These are phyloP conservation scores for Urtica urens DNA, from an alignment of 306 rosid species.

Conservation along the genomic window DNA sequence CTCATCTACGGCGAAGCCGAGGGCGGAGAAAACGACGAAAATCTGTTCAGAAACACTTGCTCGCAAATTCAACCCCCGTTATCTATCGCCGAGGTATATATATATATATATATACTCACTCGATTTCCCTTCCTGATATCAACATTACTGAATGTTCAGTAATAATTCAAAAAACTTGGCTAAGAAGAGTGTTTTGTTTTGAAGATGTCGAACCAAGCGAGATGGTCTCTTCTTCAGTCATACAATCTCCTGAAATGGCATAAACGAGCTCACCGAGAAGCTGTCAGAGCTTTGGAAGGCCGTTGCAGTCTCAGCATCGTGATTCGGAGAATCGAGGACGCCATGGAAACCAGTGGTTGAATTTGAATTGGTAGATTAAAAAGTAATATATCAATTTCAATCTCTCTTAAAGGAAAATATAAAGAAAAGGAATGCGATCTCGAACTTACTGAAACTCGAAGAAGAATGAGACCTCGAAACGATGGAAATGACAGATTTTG, in stretches of 20 bases:
- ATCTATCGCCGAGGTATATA: constrained; percentile 62
- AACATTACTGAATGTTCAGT: too few relatives aligned
- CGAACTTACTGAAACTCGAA: too few relatives aligned
- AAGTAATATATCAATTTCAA: too few relatives aligned
- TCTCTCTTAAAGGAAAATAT: too few relatives aligned
- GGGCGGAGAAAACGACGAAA: constrained; percentile 98
- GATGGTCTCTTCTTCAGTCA: constrained; percentile 93
- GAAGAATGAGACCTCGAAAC: too few relatives aligned
- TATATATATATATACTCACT: too few relatives aligned
- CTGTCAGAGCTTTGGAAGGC: constrained; percentile 74
- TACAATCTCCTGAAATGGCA: constrained; percentile 95
- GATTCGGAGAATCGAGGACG: constrained; percentile 77
- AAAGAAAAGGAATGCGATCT: too few relatives aligned
- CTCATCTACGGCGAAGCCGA: constrained; percentile 91
- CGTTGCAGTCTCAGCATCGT: constrained; percentile 62
- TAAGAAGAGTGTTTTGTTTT: constrained; percentile 13
- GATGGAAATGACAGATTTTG: too few relatives aligned
- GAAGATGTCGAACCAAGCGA: constrained; percentile 96
- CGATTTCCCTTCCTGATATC: constrained; percentile 10
- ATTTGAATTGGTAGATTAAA: too few relatives aligned
- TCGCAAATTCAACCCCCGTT: constrained; percentile 77
- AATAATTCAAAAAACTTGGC: constrained; percentile 1
- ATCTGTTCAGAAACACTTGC: constrained; percentile 65
- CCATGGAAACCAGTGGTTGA: constrained; percentile 34
- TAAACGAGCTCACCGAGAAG: constrained; percentile 68